Evolutionary conservation across 2,329 filamentous ascomycete species (phyloP), one percentile per base, ranked within the genome.

Genomic region (Cercospora zeae-maydis): DNA sequence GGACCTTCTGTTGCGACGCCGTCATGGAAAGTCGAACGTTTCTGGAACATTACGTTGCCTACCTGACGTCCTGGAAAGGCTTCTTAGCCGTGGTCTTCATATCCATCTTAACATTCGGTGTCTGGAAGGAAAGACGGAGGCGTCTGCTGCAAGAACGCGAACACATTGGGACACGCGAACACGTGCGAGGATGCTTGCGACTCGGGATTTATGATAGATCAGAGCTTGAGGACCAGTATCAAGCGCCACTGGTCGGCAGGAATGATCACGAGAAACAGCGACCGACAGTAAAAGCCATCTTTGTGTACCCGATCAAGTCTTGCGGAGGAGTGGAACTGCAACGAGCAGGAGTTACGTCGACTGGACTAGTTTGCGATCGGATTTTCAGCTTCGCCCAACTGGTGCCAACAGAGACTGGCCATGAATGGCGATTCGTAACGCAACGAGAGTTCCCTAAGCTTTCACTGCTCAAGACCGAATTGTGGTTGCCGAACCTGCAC

Each of bases 371-470:
- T 16, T 77, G 80, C 62, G 80, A 82, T 63, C 74, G 80, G 63
- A 73, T 70, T 3, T 77, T 75, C 63, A 73, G 86, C 53, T 91
- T 97, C 73, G 92, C 90, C 1, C 88, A 93, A 75, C 75, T 81
- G 42, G 74, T 79, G 36, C 76, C 76, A 4, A 75, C 67, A 37
- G 59, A 65, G 16, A 45, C 60, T 7, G 72, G 76, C 53, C 81
- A 81, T 68, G 76, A 77, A 24, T 95, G 90, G 90, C 82, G 86
- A 13, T 88, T 90, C 73, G 80, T 92, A 74, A 91, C 90, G 0
- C 85, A 87, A 73, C 80, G 89, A 61, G 83, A 89, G 67, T 87
- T 86, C 67, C 86, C 91, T 1, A 83, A 82, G 45, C 81, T 98
- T 57, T 88, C 91, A 7, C 87, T 86, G 52, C 82, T 97, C 56